Conservation (phyloP, 2,329 filamentous ascomycete genomes). For the Ascochyta clinopodiicola region DNA sequence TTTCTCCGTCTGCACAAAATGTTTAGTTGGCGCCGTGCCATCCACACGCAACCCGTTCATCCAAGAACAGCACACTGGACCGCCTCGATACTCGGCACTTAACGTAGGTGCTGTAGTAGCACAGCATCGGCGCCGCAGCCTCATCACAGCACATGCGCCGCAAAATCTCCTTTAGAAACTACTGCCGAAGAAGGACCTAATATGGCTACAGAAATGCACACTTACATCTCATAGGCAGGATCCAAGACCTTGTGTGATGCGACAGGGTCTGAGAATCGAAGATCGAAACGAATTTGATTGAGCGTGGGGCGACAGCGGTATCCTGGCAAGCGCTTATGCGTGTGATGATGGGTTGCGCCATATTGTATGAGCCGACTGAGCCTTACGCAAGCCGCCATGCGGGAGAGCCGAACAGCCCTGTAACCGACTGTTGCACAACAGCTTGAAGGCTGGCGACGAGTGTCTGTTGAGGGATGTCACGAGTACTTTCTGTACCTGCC, state of each 20-base stretch:
- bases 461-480: conserved; percentile 13
- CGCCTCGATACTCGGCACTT: conserved; percentile 5
- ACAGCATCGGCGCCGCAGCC: conserved; percentile 22
- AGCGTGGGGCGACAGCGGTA: conserved; percentile 13
- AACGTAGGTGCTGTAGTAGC: not conserved
- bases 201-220: not conserved
- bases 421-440: conserved; percentile 30
- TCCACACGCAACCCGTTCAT: conserved; percentile 6
- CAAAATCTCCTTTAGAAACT: not conserved
- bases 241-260: conserved; percentile 4
- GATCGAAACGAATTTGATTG: conserved; percentile 10
- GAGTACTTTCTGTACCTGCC: not conserved
- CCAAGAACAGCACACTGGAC: conserved; percentile 1
- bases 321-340: conserved; percentile 37
- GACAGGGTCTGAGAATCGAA: conserved; percentile 3
- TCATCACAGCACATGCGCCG: conserved; percentile 10
- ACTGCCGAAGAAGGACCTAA: conserved; percentile 1
- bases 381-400: conserved; percentile 11
- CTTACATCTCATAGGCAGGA: conserved; percentile 3
- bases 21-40: conserved; percentile 11
- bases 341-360: conserved; percentile 31
- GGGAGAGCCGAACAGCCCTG: conserved; percentile 15
- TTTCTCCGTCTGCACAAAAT: conserved; percentile 28
- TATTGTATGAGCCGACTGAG: conserved; percentile 17
- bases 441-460: not conserved